These are phyloP conservation scores for Saccharomycopsis sp. DNA, from an alignment of 805 yeast species.

Conservation along the genomic window DNA sequence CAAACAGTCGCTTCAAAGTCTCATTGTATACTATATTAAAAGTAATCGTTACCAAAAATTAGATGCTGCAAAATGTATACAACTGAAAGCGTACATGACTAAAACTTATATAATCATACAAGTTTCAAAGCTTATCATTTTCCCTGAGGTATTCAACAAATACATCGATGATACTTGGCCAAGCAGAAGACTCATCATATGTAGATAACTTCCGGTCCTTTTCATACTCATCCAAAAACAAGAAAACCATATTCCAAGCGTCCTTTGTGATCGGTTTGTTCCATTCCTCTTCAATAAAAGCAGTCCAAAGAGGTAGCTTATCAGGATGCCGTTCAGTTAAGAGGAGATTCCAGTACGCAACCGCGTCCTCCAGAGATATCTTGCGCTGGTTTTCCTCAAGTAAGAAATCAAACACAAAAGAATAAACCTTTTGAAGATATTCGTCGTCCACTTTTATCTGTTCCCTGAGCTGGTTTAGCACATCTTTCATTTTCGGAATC, in stretches of 20 bases:
- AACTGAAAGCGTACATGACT: too few relatives aligned
- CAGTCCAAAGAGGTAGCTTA: slow-evolving; percentile 50
- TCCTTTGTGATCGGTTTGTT: slow-evolving; percentile 57
- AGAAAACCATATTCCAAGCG: slow-evolving; percentile 73
- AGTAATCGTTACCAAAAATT: too few relatives aligned
- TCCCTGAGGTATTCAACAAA: slow-evolving; percentile 53
- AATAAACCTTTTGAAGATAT: slow-evolving; percentile 55
- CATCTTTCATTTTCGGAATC: slow-evolving; percentile 1
- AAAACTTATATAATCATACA: too few relatives aligned
- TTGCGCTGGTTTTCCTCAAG: slow-evolving; percentile 54
- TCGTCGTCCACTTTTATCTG: slow-evolving; percentile 32
- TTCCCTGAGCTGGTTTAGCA: background rate
- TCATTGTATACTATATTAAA: too few relatives aligned
- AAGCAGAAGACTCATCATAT: slow-evolving; percentile 78
- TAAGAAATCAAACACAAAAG: slow-evolving; percentile 62
- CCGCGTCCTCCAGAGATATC: slow-evolving; percentile 52
- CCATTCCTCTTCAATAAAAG: slow-evolving; percentile 40
- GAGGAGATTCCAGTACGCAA: slow-evolving; percentile 72
- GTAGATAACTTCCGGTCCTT: slow-evolving; percentile 45
- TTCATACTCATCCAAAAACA: slow-evolving; percentile 48
- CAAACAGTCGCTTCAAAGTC: too few relatives aligned
- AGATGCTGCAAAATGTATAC: too few relatives aligned
- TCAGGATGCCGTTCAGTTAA: slow-evolving; percentile 32
- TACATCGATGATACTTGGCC: slow-evolving; percentile 89
- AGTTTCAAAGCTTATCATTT: slow-evolving; percentile 4